Evolutionary conservation across 805 yeast species (phyloP).

Genomic region (Candida pini): DNA sequence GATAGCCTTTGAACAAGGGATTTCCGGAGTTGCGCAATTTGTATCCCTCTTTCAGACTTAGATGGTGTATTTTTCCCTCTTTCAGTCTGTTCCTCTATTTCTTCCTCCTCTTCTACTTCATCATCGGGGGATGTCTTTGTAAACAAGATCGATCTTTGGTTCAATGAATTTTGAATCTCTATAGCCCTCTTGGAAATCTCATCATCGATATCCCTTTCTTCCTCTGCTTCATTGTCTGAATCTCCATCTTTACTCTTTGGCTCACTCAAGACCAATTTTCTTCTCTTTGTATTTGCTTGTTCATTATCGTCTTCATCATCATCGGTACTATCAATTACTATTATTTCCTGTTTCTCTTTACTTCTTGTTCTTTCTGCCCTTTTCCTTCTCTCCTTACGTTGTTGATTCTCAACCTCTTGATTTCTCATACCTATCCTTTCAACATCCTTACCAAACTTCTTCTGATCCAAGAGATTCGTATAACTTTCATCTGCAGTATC

Average conservation of each 20-base stretch:
- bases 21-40: constrained; percentile 4
- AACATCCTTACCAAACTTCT: constrained; percentile 39
- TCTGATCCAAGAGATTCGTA: constrained; percentile 32
- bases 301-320: constrained; percentile 11
- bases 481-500: constrained; percentile 58
- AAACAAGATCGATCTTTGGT: constrained; percentile 31
- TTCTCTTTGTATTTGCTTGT: constrained; percentile 29
- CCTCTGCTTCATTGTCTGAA: constrained; percentile 12
- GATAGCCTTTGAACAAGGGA: too few species aligned
- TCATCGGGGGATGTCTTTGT: constrained; percentile 13
- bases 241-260: constrained; percentile 31
- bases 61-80: too few species aligned
- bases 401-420: constrained; percentile 30
- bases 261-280: constrained; percentile 32
- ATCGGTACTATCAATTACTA: constrained; percentile 7
- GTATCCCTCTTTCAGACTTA: not conserved
- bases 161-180: constrained; percentile 29
- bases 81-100: not conserved
- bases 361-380: constrained; percentile 16
- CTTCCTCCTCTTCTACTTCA: constrained; percentile 8
- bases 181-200: constrained; percentile 30
- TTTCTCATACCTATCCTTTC: constrained; percentile 39
- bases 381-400: constrained; percentile 27
- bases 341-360: constrained; percentile 11
- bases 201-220: constrained; percentile 25